Base-by-base conservation (phyloP, 2,329 filamentous ascomycete genomes). In the Stemphylium lycopersici region DNA sequence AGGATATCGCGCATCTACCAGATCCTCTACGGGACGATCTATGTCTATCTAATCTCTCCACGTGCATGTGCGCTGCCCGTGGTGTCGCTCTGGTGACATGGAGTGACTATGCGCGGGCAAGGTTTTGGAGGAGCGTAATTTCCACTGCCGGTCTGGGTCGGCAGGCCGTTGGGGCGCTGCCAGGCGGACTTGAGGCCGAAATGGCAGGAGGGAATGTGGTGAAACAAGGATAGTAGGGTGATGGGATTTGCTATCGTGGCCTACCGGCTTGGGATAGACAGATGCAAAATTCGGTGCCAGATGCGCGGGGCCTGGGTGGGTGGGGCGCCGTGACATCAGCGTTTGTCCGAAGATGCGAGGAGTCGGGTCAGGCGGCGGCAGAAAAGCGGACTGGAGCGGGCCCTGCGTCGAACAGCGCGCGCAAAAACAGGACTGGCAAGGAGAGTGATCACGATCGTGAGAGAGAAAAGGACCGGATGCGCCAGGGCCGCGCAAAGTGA, bases 321-420 rank as follows among this genome's bases (percentile, higher is more conserved):
- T 34, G 48, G 38, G 44, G 22, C n/a, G 5, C 13, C 15, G 26
- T 56, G 52, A 52, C 52, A 49, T 56, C 56, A 55, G 16, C 12
- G 41, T 18, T 22, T 40, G 40, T 26, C 20, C 45, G 40, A 55
- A 33, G 39, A 32, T 29, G 34, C 46, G 38, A 43, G 48, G 29
- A 31, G 44, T 45, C 52, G 52, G 56, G 52, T 43, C 56, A 39
- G 43, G 40, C 47, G 52, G 52, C 43, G 52, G 38, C 31, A 38
- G 37, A 53, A 57, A 55, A 31, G 40, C 50, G 42, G 24, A 36
- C 22, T 41, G 18, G 16, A 4, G 52, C 38, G 42, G 42, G 52
- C 56, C 56, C 52, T 58, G 56, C 56, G 46, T 58, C 24, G 38
- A 26, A 24, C 29, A 36, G 18, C 32, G n/a, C 31, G 4, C 32